Evolutionary conservation across 2,329 filamentous ascomycete species (phyloP), one percentile per base, ranked within the genome.

Genomic region (Plenodomus lindquistii): DNA sequence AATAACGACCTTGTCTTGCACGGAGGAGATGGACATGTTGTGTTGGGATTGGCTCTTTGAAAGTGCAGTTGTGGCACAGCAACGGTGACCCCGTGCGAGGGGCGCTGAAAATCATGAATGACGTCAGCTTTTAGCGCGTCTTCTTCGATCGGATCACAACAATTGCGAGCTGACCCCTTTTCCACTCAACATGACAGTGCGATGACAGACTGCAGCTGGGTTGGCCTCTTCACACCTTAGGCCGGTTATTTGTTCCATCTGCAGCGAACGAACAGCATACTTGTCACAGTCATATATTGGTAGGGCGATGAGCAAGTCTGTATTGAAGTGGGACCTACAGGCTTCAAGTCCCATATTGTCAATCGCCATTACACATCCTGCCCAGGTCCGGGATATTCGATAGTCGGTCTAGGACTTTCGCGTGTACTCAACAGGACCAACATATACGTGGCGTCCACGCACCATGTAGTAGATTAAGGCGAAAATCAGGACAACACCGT

Each of bases 401-500:
- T n/a, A n/a, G n/a, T n/a, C 22, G 22, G 6, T 10, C 22, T 24
- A 24, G 22, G 15, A 27, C 24, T 50, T 50, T 2, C 41, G 46
- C 2, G 59, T 50, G 52, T 62, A 59, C 34, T 55, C 56, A 10
- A 64, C 59, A 6, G 65, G 65, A 0, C 63, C 60, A 6, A 44
- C 54, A 52, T 79, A 79, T 16, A 63, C 60, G 43, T 75, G 64
- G 43, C 68, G 63, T 8, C 75, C 78, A 21, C 55, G 49, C 3
- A 73, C 16, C 15, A 62, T 56, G 52, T 79, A 80, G 47, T 74
- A 79, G 0, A 70, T 46, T 7, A 71, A 58, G 2, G 77, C 73
- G 42, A 78, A 73, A 13, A 73, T 58, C 24, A 78, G 56, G 18
- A 75, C 65, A 0, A 61, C 67, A 6, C 71, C 69, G 49, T 75